phyloP scores from a whole-genome alignment of 2,329 filamentous ascomycete genomes.

The Apiospora hydei region DNA sequence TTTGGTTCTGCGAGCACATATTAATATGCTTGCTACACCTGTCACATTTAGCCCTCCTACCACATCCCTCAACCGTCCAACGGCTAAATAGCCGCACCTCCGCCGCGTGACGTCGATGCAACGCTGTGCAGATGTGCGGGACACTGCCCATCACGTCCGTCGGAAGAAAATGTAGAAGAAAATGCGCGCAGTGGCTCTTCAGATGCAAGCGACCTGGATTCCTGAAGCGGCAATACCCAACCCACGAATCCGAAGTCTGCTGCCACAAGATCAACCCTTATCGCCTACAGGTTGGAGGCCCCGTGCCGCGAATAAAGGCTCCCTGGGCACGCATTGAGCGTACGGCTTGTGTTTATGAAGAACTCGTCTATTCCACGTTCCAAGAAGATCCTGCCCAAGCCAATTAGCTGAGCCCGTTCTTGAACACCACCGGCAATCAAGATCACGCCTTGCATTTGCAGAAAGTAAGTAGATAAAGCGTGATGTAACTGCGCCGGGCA shows the following conservation, averaged over 20 bases:
- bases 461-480: slow-evolving; percentile 11
- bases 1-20: slow-evolving; percentile 1
- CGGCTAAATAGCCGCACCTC: slow-evolving; percentile 13
- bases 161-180: neutral
- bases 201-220: neutral
- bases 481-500: neutral
- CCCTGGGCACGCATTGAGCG: neutral
- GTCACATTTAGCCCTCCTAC: slow-evolving; percentile 21
- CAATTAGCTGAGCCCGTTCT: neutral
- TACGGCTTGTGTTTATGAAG: neutral
- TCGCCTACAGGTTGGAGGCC: neutral
- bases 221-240: neutral
- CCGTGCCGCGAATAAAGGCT: neutral
- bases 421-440: neutral
- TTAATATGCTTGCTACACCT: neutral
- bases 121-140: neutral
- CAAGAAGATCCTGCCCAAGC: neutral
- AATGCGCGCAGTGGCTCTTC: too few relatives aligned
- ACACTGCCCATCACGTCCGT: neutral
- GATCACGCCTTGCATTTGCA: neutral
- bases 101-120: neutral
- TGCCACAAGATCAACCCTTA: neutral
- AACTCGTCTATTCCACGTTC: slow-evolving; percentile 12
- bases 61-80: neutral
- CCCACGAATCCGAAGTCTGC: neutral